These are phyloP conservation scores for Rhizomucor miehei DNA, from an alignment of 371 early-diverging fungal species.

Conservation along the genomic window DNA sequence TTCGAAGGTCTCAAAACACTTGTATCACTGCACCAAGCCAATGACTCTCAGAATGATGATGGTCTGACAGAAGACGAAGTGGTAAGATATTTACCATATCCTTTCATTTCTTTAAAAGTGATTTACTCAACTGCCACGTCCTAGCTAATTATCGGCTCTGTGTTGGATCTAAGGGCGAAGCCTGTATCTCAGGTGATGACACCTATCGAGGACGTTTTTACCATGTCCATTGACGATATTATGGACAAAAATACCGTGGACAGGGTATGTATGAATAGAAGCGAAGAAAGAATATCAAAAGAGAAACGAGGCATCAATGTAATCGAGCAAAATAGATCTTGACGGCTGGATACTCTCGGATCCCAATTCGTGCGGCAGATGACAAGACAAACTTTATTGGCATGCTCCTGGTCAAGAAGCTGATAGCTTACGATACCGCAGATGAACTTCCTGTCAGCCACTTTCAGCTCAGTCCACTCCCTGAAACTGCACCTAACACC, in stretches of 20 bases:
- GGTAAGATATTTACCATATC: constrained; percentile 20
- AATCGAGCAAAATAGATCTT: constrained; percentile 57
- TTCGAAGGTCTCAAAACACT: constrained; percentile 80
- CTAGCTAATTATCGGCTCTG: constrained; percentile 66
- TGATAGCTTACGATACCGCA: constrained; percentile 84
- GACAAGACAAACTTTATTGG: constrained; percentile 77
- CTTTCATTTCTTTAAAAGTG: background rate
- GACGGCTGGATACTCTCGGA: constrained; percentile 83
- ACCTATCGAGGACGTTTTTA: constrained; percentile 78
- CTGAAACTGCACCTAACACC: constrained; percentile 68
- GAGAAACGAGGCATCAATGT: background rate
- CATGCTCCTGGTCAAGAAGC: constrained; percentile 83
- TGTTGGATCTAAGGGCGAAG: constrained; percentile 86
- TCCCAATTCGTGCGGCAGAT: constrained; percentile 76
- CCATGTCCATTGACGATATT: constrained; percentile 66
- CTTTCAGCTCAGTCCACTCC: constrained; percentile 68
- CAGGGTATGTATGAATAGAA: constrained; percentile 23
- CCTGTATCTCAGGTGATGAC: constrained; percentile 86
- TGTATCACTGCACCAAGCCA: constrained; percentile 83
- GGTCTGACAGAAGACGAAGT: constrained; percentile 89
- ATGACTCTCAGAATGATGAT: constrained; percentile 65
- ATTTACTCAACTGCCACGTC: background rate
- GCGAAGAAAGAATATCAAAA: background rate
- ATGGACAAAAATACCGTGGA: constrained; percentile 67
- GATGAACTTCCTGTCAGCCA: constrained; percentile 70